Evolutionary conservation across 805 yeast species (phyloP).

Genomic region (Candida nanaspora): DNA sequence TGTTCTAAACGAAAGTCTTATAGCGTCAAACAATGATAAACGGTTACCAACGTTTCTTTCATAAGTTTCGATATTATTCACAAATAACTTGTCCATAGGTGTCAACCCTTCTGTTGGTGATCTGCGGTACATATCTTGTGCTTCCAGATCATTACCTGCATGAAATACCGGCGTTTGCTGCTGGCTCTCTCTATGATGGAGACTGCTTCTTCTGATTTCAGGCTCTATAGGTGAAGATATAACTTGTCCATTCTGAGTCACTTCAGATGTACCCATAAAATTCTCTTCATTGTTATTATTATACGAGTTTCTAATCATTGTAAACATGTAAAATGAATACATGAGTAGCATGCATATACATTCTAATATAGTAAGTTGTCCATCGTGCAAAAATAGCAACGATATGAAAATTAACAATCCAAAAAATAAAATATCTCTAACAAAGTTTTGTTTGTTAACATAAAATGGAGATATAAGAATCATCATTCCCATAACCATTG

Average conservation of each 20-base stretch:
- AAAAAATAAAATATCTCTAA: constrained; percentile 58
- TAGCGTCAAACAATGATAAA: constrained; percentile 24
- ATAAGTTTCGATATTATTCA: constrained; percentile 19
- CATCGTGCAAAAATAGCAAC: constrained; percentile 46
- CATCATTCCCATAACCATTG: constrained; percentile 45
- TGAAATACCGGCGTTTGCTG: too few species aligned
- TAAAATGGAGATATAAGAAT: constrained; percentile 37
- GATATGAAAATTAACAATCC: constrained; percentile 41
- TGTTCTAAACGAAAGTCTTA: constrained; percentile 18
- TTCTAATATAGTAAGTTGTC: constrained; percentile 45
- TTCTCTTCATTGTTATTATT: not conserved
- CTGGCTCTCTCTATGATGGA: too few species aligned
- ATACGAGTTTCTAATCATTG: constrained; percentile 23
- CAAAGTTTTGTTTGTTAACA: constrained; percentile 44
- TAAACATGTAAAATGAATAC: constrained; percentile 52
- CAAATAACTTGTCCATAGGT: constrained; percentile 9
- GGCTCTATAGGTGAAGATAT: too few species aligned
- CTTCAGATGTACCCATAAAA: too few species aligned
- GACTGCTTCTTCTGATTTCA: too few species aligned
- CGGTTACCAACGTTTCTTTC: constrained; percentile 20
- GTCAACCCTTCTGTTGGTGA: not conserved
- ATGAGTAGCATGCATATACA: constrained; percentile 49
- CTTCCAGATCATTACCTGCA: too few species aligned
- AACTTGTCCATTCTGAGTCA: too few species aligned
- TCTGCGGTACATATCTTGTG: too few species aligned